These are phyloP conservation scores for Aureobasidium sp. DNA, from an alignment of 2,329 filamentous ascomycete genomes.

Conservation along the genomic window DNA sequence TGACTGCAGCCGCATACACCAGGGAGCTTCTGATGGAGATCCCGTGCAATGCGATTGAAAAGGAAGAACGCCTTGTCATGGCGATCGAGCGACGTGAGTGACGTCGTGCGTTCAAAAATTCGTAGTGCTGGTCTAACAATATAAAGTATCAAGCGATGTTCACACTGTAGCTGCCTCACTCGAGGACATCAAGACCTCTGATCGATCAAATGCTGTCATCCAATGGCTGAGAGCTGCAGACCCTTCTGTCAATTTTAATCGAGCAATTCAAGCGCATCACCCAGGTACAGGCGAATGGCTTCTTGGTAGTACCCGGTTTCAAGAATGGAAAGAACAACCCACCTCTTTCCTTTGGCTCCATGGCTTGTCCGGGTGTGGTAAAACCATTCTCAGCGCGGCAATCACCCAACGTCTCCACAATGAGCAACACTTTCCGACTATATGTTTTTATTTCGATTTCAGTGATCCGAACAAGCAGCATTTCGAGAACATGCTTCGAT, in stretches of 20 bases:
- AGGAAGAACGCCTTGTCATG: not conserved
- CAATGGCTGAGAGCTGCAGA: not conserved
- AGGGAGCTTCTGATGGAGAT: slow-evolving; percentile 18
- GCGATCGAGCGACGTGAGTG: not conserved
- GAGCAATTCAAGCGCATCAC: not conserved
- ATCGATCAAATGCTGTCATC: not conserved
- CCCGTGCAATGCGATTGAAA: not conserved
- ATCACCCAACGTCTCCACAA: not conserved
- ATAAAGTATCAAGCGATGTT: not conserved
- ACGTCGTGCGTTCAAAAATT: not conserved
- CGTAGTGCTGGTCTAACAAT: not conserved
- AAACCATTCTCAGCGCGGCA: not conserved
- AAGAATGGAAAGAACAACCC: not conserved
- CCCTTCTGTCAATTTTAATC: not conserved
- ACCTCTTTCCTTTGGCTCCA: not conserved
- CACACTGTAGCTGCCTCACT: not conserved
- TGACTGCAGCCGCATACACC: slow-evolving; percentile 21
- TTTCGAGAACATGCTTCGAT: not conserved
- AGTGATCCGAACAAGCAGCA: not conserved
- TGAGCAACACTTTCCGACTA: not conserved
- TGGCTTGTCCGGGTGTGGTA: not conserved
- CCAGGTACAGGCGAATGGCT: not conserved
- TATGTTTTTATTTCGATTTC: not conserved
- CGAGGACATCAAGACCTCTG: not conserved
- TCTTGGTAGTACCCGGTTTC: not conserved